Conservation (phyloP, 2,329 filamentous ascomycete species). For the Ophiostoma sp. region DNA sequence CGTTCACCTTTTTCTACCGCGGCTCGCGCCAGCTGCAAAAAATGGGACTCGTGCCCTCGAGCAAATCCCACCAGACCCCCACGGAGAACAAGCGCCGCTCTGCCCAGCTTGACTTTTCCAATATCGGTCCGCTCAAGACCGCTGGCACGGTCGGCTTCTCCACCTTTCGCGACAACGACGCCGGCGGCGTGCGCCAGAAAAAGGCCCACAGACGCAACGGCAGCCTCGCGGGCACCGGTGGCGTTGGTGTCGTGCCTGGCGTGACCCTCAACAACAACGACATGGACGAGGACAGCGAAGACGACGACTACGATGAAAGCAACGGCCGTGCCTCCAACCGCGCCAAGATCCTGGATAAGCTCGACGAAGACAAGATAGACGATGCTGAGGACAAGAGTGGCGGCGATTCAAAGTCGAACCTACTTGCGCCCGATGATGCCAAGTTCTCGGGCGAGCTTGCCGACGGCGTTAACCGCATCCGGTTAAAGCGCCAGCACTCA, state of each 20-base stretch:
- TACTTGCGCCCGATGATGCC: constrained; percentile 65
- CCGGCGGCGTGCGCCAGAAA: constrained; percentile 50
- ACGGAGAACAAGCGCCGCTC: constrained; percentile 70
- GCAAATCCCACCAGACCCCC: constrained; percentile 60
- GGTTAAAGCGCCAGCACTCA: constrained; percentile 78
- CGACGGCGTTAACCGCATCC: constrained; percentile 76
- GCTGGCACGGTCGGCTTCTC: constrained; percentile 87
- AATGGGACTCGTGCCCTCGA: constrained; percentile 76
- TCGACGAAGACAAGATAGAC: constrained; percentile 52
- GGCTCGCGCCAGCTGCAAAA: constrained; percentile 94
- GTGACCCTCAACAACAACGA: constrained; percentile 57
- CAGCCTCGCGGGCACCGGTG: constrained; percentile 33
- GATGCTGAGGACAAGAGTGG: constrained; percentile 43
- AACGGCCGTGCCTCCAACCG: background rate
- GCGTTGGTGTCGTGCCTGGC: constrained; percentile 39
- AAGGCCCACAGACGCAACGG: constrained; percentile 53
- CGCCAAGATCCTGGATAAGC: constrained; percentile 52
- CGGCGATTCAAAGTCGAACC: constrained; percentile 38
- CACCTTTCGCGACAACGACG: constrained; percentile 70
- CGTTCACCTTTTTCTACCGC: constrained; percentile 96
- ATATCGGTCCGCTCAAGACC: constrained; percentile 74
- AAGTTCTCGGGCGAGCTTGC: constrained; percentile 68
- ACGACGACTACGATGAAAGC: constrained; percentile 33
- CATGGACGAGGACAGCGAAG: constrained; percentile 68
- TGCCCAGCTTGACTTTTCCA: constrained; percentile 77